Conservation (phyloP, 805 yeast species). For the Saturnispora mendoncae region DNA sequence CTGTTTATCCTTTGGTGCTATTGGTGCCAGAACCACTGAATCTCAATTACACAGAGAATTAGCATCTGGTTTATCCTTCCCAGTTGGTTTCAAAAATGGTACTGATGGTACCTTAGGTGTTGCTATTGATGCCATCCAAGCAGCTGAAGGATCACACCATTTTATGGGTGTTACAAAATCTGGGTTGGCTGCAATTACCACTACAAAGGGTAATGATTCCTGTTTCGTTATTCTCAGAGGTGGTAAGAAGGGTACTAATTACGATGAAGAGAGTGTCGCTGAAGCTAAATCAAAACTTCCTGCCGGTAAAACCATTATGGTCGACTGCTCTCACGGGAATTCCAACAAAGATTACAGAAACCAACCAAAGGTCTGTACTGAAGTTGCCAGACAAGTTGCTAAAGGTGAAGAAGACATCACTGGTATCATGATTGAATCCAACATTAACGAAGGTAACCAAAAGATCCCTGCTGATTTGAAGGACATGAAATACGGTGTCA, state of each 20-base stretch:
- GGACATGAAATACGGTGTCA: slow-evolving; percentile 81
- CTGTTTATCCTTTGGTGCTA: slow-evolving; percentile 88
- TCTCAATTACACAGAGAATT: slow-evolving; percentile 96
- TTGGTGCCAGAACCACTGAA: slow-evolving; percentile 98
- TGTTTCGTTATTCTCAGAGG: slow-evolving; percentile 95
- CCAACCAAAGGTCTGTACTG: slow-evolving; percentile 86
- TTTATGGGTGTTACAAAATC: slow-evolving; percentile 96
- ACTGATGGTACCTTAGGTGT: slow-evolving; percentile 92
- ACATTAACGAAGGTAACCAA: slow-evolving; percentile 89
- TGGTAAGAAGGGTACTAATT: slow-evolving; percentile 90
- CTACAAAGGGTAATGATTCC: slow-evolving; percentile 91
- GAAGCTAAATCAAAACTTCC: slow-evolving; percentile 57
- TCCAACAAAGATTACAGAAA: slow-evolving; percentile 88
- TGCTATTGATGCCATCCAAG: slow-evolving; percentile 88
- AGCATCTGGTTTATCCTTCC: slow-evolving; percentile 97
- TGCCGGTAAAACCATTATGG: slow-evolving; percentile 59
- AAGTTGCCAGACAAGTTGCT: slow-evolving; percentile 73
- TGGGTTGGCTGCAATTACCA: slow-evolving; percentile 93
- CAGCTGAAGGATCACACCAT: slow-evolving; percentile 89
- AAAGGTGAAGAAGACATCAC: slow-evolving; percentile 72
- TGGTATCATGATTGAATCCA: slow-evolving; percentile 94
- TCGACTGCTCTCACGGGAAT: slow-evolving; percentile 98
- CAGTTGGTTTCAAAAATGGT: slow-evolving; percentile 97
- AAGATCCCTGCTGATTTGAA: slow-evolving; percentile 54
- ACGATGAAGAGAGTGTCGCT: slow-evolving; percentile 69